Conservation (phyloP, 1,284 basidiomycete species). For the Ganoderma boninense region DNA sequence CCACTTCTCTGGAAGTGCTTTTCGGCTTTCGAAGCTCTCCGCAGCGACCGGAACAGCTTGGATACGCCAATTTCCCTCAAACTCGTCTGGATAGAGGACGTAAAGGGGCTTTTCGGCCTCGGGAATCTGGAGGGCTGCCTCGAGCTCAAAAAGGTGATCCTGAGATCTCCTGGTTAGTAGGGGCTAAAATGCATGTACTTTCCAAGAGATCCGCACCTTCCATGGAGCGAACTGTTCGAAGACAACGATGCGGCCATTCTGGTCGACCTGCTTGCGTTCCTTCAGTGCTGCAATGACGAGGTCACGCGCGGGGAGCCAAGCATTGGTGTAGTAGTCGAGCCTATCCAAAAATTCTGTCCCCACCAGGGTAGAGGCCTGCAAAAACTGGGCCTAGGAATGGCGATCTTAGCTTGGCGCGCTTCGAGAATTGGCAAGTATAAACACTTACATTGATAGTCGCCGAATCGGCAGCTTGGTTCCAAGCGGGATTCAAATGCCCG, state of each 20-base stretch:
- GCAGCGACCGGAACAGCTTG: constrained; percentile 89
- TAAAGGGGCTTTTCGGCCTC: constrained; percentile 74
- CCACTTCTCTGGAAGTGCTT: constrained; percentile 94
- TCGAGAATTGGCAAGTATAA: background rate
- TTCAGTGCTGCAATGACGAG: constrained; percentile 78
- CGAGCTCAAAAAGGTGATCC: constrained; percentile 94
- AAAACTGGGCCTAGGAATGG: constrained; percentile 70
- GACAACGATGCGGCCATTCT: constrained; percentile 81
- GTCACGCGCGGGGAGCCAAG: constrained; percentile 94
- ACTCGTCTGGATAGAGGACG: constrained; percentile 91
- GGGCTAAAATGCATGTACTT: background rate
- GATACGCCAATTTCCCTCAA: constrained; percentile 85
- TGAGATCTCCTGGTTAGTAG: constrained; percentile 41
- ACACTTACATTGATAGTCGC: constrained; percentile 75
- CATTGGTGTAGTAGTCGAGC: constrained; percentile 85
- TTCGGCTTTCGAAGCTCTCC: constrained; percentile 91
- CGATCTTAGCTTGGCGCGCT: background rate
- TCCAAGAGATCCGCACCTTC: constrained; percentile 67
- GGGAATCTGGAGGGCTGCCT: constrained; percentile 60
- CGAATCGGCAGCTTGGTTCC: constrained; percentile 81
- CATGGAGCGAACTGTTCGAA: constrained; percentile 87
- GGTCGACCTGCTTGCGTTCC: constrained; percentile 68
- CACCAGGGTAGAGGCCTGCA: constrained; percentile 82
- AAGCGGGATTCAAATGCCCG: constrained; percentile 85
- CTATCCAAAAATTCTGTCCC: constrained; percentile 89